Evolutionary conservation across 2,329 filamentous ascomycete genomes (phyloP), one percentile per base, ranked within the genome.

Genomic region (Graphilbum sp.): DNA sequence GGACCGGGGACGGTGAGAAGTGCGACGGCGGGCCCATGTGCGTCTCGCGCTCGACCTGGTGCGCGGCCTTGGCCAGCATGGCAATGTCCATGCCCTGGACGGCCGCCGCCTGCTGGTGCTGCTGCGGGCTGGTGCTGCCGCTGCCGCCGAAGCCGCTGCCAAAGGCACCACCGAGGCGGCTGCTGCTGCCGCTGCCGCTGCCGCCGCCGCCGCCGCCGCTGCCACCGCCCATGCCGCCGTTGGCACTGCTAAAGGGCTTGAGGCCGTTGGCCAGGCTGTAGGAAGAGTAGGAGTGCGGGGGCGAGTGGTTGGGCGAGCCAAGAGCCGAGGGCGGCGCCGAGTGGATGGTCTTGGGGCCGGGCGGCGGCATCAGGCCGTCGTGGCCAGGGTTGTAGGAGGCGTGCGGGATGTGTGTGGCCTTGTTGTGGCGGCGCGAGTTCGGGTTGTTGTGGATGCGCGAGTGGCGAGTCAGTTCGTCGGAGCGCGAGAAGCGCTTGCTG

Each of bases 391-490:
- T 59, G 39, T 63, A 59, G 39, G 61, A 59, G 46, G 63, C 53
- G 29, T 53, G 51, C 43, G 63, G 60, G 40, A 65, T 59, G 24
- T 51, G 49, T 48, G 69, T 65, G 21, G 59, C 75, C 67, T 94
- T 94, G 68, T 93, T 92, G 47, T 85, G 87, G 54, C 88, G 70
- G 54, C 90, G 72, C 41, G 87, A 95, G 68, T 96, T 96, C 42
- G 90, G 88, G 63, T 96, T 98, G 74, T 84, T 95, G 72, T 98
- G 88, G 64, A 98, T 98, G 57, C 88, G 75, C 56, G 88, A 95
- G 63, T 98, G 88, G 44, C 88, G 79, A 45, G 90, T 98, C 49
- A 98, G 69, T 63, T 98, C 88, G 55, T 98, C 88, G 12, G 88
- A 95, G 46, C 88, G 79, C 46, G 84, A 93, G 66, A 98, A 93